Evolutionary conservation across 2,329 filamentous ascomycete species (phyloP).

Genomic region (Colletotrichum truncatum): DNA sequence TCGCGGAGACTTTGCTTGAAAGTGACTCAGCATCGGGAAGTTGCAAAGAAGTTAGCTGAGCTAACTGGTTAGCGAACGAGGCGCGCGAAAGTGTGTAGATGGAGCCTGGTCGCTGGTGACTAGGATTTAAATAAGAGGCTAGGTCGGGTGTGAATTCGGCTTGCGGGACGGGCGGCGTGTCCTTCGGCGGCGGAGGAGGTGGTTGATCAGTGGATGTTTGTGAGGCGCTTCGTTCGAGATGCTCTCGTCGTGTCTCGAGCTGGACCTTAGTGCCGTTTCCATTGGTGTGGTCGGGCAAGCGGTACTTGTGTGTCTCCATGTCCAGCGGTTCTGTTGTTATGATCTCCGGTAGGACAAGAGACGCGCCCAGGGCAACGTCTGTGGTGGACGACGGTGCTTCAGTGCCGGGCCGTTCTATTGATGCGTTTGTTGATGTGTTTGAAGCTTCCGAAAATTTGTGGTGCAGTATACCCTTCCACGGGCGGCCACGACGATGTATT

Average conservation of each 20-base stretch:
- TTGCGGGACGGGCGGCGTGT: slow-evolving; percentile 48
- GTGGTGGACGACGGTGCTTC: slow-evolving; percentile 13
- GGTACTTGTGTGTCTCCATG: slow-evolving; percentile 80
- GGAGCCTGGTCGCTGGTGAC: slow-evolving; percentile 78
- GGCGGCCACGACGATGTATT: slow-evolving; percentile 73
- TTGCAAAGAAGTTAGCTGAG: slow-evolving; percentile 89
- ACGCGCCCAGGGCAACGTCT: slow-evolving; percentile 38
- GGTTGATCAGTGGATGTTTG: slow-evolving; percentile 48
- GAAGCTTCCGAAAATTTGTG: slow-evolving; percentile 49
- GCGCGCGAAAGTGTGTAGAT: slow-evolving; percentile 93
- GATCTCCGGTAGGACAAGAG: slow-evolving; percentile 58
- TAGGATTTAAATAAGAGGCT: slow-evolving; percentile 73
- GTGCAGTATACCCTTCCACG: slow-evolving; percentile 74
- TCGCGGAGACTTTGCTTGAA: slow-evolving; percentile 83
- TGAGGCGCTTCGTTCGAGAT: slow-evolving; percentile 60
- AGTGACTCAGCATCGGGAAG: slow-evolving; percentile 87
- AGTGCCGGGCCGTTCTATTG: slow-evolving; percentile 1
- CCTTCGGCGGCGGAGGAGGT: slow-evolving; percentile 58
- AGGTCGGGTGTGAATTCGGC: slow-evolving; percentile 60
- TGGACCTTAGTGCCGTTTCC: slow-evolving; percentile 74
- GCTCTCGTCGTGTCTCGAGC: slow-evolving; percentile 64
- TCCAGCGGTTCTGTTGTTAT: slow-evolving; percentile 58
- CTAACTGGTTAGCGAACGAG: slow-evolving; percentile 92
- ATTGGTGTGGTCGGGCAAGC: slow-evolving; percentile 75
- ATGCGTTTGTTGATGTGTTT: slow-evolving; percentile 8